Base-by-base conservation (phyloP, 805 yeast genomes). In the Hanseniaspora hatyaiensis region DNA sequence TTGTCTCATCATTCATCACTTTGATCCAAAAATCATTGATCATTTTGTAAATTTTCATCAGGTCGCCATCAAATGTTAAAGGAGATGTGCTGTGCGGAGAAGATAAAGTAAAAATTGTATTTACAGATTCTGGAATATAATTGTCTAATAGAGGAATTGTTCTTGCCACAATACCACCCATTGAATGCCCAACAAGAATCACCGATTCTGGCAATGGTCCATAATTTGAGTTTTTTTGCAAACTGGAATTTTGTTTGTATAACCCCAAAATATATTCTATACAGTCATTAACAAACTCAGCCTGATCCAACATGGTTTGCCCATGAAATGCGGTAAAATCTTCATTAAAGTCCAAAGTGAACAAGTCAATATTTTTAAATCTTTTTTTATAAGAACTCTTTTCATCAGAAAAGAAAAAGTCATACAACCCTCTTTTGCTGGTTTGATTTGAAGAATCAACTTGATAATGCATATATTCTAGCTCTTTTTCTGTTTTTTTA, bases 271-370 rank as follows among this genome's bases (percentile, higher is more conserved):
- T 87, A 58, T 80, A 87, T 19, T 65, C 62, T 3, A 92, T 70
- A 0, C 96, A 96, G 55, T 88, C 96, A 57, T 92, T 89, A 52
- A 85, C 63, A 60, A 82, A 89, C 61, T 84, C 95, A 0, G 96
- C 94, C 65, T 89, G 97, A 59, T 89, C 96, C 29, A 86, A 64
- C 71, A 92, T 69, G 2, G 97, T 88, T 54, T 89, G 71, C 0
- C 98, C 98, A 62, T 89, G 96, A 62, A 89, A 84, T 0, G 97
- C 97, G 1, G 96, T 87, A 55, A 86, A 80, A 58, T 92, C 97
- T 63, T 88, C 97, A 58, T 88, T 87, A 66, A 89, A 92, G 61
- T 89, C 95, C 1, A 94, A 94, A 1, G 94, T 71, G 60, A 87
- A 89, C 61, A 88, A 82, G 61, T 92, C 98, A 46, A 85, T 66